Evolutionary conservation across 2,329 filamentous ascomycete species (phyloP).

Genomic region (Trichoderma lentiforme): DNA sequence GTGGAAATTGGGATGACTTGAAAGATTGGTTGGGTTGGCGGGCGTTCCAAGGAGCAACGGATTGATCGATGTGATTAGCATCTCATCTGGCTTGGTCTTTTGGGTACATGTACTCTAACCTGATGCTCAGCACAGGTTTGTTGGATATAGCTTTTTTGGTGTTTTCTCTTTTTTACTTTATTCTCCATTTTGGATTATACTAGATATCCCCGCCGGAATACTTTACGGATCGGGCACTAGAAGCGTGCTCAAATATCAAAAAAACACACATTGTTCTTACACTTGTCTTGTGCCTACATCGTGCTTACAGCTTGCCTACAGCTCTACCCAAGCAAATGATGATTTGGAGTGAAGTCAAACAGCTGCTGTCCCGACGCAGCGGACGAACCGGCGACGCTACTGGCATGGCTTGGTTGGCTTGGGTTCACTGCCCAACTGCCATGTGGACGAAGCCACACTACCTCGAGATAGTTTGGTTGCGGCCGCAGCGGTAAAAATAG

Average conservation of each 20-base stretch:
- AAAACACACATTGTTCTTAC: not conserved
- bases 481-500: constrained; percentile 13
- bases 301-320: not conserved
- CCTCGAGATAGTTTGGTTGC: not conserved
- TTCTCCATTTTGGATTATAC: constrained; percentile 6
- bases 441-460: constrained; percentile 8
- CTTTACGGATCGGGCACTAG: constrained; percentile 7
- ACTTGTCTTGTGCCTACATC: not conserved
- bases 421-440: not conserved
- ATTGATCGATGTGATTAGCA: constrained; percentile 16
- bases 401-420: constrained; percentile 3
- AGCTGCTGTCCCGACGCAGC: not conserved
- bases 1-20: constrained; percentile 14
- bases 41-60: constrained; percentile 18
- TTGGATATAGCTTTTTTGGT: constrained; percentile 9
- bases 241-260: constrained; percentile 5
- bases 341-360: not conserved
- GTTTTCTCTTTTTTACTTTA: not conserved
- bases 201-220: constrained; percentile 18
- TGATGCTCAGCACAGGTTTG: constrained; percentile 9
- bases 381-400: constrained; percentile 10
- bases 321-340: not conserved
- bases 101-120: constrained; percentile 3
- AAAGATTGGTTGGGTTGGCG: constrained; percentile 12
- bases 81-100: constrained; percentile 13